A percentile compares a stretch with the other conserved stretches of the same genome.
These are phyloP conservation scores for Agrocybe pediades DNA, from an alignment of 768 basidiomycete genomes.

Conservation along the genomic window DNA sequence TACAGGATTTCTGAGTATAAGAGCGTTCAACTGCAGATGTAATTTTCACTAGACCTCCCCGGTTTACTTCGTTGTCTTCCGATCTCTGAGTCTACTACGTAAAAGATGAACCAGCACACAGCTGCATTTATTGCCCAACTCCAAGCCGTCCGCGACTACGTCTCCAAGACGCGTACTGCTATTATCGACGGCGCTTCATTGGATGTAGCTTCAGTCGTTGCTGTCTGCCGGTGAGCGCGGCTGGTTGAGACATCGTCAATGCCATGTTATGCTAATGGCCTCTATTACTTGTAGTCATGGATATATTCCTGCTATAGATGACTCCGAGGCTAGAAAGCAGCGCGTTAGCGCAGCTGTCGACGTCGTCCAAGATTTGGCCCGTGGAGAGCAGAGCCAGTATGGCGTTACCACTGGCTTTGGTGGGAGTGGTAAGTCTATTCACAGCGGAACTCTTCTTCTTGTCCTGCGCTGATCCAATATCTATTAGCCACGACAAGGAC, in stretches of 20 bases:
- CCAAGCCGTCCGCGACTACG: slow-evolving; percentile 2
- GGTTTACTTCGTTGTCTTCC: background rate
- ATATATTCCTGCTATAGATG: background rate
- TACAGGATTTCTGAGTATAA: background rate
- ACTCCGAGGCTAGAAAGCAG: slow-evolving; percentile 1
- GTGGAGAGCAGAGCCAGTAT: slow-evolving; percentile 10
- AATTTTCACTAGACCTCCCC: background rate
- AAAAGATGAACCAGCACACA: slow-evolving; percentile 1
- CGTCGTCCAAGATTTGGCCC: slow-evolving; percentile 8
- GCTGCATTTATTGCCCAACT: background rate
- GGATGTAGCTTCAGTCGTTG: slow-evolving; percentile 6
- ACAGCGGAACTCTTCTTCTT: background rate
- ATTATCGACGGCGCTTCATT: slow-evolving; percentile 4
- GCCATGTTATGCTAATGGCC: background rate
- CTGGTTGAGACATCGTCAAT: background rate
- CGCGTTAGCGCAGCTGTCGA: slow-evolving; percentile 7
- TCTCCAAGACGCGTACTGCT: background rate
- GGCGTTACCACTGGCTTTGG: slow-evolving; percentile 7
- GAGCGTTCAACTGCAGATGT: background rate
- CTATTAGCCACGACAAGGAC: slow-evolving; percentile 4
- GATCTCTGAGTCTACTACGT: background rate
- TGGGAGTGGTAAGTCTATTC: slow-evolving; percentile 8
- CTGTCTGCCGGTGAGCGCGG: slow-evolving; percentile 1
- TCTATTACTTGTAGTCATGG: background rate
- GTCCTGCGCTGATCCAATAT: background rate